phyloP scores from a whole-genome alignment of 1,284 basidiomycete genomes.

The Trichosporon asahii region DNA sequence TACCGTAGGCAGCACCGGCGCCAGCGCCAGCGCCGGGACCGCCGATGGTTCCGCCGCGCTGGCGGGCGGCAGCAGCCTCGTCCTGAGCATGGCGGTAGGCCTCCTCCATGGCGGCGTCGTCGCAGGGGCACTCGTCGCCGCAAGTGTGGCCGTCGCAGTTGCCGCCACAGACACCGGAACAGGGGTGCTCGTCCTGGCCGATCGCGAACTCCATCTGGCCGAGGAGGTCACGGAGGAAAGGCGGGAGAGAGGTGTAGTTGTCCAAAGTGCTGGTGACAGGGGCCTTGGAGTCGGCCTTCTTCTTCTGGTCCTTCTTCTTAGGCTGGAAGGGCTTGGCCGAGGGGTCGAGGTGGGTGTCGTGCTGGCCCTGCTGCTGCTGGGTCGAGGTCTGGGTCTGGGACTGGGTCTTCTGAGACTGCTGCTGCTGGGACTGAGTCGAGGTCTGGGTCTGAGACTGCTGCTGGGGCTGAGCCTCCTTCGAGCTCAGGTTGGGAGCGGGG shows the following conservation, averaged over 20 bases:
- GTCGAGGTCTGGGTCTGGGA: neutral
- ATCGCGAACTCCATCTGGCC: slow-evolving; percentile 27
- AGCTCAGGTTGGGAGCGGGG: slow-evolving; percentile 11
- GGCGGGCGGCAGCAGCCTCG: neutral
- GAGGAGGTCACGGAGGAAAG: slow-evolving; percentile 31
- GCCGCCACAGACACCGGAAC: neutral
- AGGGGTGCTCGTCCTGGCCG: slow-evolving; percentile 9
- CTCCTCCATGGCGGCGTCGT: slow-evolving; percentile 1
- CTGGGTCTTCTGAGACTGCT: neutral
- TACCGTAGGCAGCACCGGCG: no score
- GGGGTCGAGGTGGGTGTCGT: neutral
- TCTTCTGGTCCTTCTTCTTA: neutral
- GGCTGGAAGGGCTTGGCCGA: slow-evolving; percentile 2
- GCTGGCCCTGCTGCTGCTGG: neutral
- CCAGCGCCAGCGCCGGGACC: neutral
- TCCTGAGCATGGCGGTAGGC: slow-evolving; percentile 1
- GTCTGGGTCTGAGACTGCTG: neutral
- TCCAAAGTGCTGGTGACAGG: slow-evolving; percentile 32
- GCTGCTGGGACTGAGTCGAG: no score
- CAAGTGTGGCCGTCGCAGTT: neutral
- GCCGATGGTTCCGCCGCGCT: neutral
- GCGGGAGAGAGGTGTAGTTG: slow-evolving; percentile 28
- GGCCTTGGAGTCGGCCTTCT: slow-evolving; percentile 16
- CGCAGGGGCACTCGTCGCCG: slow-evolving; percentile 13
- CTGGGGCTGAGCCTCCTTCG: slow-evolving; percentile 1